Evolutionary conservation across 441 rosid species (phyloP).

Genomic region (Geranium incanum): DNA sequence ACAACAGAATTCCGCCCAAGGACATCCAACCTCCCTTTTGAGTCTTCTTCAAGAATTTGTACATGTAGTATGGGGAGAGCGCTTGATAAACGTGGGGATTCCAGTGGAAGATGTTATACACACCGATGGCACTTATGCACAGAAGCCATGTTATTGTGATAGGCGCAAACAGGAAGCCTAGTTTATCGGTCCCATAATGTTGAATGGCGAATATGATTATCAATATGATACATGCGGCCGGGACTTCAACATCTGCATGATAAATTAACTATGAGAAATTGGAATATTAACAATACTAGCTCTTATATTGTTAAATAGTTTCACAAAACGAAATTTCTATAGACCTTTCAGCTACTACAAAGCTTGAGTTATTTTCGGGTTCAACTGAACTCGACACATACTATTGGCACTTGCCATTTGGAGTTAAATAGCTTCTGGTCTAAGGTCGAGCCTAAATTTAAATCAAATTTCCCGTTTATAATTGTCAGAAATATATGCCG

Average conservation of each 20-base stretch:
- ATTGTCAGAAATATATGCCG: not conserved
- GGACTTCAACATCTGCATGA: constrained; percentile 76
- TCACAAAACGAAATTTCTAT: not conserved
- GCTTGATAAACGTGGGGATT: constrained; percentile 79
- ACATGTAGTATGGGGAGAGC: constrained; percentile 94
- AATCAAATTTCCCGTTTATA: too few relatives aligned
- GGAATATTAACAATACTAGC: not conserved
- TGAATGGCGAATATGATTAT: constrained; percentile 90
- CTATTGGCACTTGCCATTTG: too few relatives aligned
- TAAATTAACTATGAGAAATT: not conserved
- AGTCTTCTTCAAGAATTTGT: constrained; percentile 89
- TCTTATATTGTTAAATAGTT: not conserved
- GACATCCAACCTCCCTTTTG: constrained; percentile 95
- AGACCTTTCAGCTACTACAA: too few relatives aligned
- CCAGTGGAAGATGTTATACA: constrained; percentile 79
- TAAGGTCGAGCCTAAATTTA: too few relatives aligned
- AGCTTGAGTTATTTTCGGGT: too few relatives aligned
- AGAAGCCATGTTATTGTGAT: constrained; percentile 67
- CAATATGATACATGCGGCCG: constrained; percentile 80
- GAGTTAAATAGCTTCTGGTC: too few relatives aligned
- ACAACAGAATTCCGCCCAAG: constrained; percentile 82
- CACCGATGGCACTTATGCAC: constrained; percentile 80
- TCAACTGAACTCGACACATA: too few relatives aligned
- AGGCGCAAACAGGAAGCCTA: constrained; percentile 86
- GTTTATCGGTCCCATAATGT: constrained; percentile 85